Base-by-base conservation (phyloP, 148 eudicot species). In the Camellia japonica region DNA sequence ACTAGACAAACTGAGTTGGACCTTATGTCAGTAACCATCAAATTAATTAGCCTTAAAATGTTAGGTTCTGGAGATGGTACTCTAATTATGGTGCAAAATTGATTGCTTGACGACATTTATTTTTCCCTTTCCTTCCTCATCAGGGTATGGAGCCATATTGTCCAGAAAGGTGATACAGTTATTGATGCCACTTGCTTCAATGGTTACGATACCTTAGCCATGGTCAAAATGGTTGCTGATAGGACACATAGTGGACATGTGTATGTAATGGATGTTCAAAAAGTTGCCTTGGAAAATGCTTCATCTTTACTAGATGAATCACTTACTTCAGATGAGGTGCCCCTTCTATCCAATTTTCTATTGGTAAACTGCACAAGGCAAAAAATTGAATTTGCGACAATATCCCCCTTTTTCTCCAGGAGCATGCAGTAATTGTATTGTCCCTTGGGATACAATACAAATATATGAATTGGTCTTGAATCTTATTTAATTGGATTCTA, bases 181-280 rank as follows among this genome's bases (percentile, higher is more conserved):
- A 82, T 95, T 71, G 98, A 95, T 87, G 97, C 98, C 80, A 95
- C 98, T 77, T 95, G 98, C 83, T 97, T 97, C 78, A 95, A 93
- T 80, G 98, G 98, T 71, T 74, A 90, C 83, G 98, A 95, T 83
- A 95, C 98, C 46, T 83, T 95, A 82, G 97, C 94, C 71, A 81
- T 95, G 92, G 80, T 86, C 41, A 88, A 89, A 63, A 79, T 95
- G 91, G 87, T 90, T 49, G 88, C 86, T 80, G 91, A 88, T 80
- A 84, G 84, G 73, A 76, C 82, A 44, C 52, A 68, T 43, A 79
- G 16, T 8, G 95, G 98, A 62, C 90, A 86, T 78, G 97, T 95
- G 62, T 95, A 86, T 79, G 94, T 90, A 74, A 79, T 95, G 90
- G 98, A 95, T 80, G 70, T 93, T 55, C 98, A 93, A 82, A 83